A percentile compares a stretch with the other conserved stretches of the same genome.
Conservation (phyloP, 2,329 filamentous ascomycete genomes). For the Arthrinium phaeospermum region DNA sequence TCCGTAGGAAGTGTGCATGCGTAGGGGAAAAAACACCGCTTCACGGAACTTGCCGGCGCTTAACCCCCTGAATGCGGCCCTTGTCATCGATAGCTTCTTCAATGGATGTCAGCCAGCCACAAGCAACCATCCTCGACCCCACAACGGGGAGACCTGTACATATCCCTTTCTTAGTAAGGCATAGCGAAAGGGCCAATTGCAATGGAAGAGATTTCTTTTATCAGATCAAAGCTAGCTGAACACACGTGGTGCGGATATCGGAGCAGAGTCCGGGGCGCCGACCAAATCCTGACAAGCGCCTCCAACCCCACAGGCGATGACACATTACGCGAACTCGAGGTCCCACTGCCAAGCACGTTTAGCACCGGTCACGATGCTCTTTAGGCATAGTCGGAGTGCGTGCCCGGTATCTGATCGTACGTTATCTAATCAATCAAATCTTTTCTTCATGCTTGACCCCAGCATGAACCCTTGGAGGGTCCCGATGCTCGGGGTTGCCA, state of each 20-base stretch:
- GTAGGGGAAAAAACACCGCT: neutral
- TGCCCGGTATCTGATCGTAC: neutral
- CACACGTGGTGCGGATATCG: neutral
- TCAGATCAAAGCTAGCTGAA: neutral
- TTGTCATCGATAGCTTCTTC: neutral
- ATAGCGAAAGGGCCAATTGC: neutral
- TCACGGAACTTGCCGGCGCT: neutral
- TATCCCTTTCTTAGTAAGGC: neutral
- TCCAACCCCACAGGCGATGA: neutral
- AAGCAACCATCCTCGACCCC: neutral
- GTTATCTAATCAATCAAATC: constrained; percentile 20
- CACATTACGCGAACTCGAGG: neutral
- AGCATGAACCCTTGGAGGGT: neutral
- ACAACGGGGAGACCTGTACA: neutral
- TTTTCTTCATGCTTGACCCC: neutral
- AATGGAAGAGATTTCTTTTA: neutral
- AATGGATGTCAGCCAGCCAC: neutral
- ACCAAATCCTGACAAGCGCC: constrained; percentile 3
- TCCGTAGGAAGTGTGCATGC: no score
- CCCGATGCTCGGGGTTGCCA: neutral
- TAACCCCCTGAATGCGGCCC: neutral
- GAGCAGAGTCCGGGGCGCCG: neutral
- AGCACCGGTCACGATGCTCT: neutral
- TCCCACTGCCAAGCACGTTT: neutral
- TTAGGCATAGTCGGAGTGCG: neutral